Percentiles rank a stretch among this genome's conserved stretches.
These are phyloP conservation scores for Ogataea ganodermae DNA, from an alignment of 805 yeast species.

Conservation along the genomic window DNA sequence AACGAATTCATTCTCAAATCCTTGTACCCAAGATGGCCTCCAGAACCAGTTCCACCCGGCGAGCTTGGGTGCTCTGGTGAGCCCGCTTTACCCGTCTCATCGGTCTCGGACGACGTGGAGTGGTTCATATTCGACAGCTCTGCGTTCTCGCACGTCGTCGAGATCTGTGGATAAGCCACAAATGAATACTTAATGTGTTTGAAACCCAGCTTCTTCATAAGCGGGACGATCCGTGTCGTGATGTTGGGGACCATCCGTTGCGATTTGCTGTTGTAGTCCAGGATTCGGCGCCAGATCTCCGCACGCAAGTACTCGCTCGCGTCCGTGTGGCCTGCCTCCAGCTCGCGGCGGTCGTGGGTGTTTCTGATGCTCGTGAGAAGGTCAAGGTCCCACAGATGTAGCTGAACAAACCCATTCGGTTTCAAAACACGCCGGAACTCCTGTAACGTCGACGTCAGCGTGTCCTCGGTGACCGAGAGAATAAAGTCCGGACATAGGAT, in stretches of 20 bases:
- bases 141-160: conserved; percentile 18
- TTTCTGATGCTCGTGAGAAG: neutral
- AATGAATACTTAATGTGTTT: conserved; percentile 25
- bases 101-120: conserved; percentile 12
- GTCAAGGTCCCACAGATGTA: conserved; percentile 33
- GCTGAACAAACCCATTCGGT: conserved; percentile 34
- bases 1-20: conserved; percentile 33
- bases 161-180: conserved; percentile 31
- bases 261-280: conserved; percentile 17
- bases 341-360: conserved; percentile 2
- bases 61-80: neutral
- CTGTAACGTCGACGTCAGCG: conserved; percentile 22
- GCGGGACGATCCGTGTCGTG: conserved; percentile 23
- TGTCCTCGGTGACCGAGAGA: conserved; percentile 20
- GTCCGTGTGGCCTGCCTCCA: conserved; percentile 1
- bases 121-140: conserved; percentile 9
- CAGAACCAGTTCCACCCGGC: conserved; percentile 7
- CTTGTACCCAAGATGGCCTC: conserved; percentile 19
- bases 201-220: conserved; percentile 29
- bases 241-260: conserved; percentile 22
- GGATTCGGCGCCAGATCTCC: conserved; percentile 25
- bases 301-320: conserved; percentile 21
- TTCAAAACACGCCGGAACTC: conserved; percentile 35
- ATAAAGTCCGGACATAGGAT: conserved; percentile 32
- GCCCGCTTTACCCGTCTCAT: neutral